Evolutionary conservation across 1,284 basidiomycete genomes (phyloP).

Genomic region (Tylopilus orsonianus): DNA sequence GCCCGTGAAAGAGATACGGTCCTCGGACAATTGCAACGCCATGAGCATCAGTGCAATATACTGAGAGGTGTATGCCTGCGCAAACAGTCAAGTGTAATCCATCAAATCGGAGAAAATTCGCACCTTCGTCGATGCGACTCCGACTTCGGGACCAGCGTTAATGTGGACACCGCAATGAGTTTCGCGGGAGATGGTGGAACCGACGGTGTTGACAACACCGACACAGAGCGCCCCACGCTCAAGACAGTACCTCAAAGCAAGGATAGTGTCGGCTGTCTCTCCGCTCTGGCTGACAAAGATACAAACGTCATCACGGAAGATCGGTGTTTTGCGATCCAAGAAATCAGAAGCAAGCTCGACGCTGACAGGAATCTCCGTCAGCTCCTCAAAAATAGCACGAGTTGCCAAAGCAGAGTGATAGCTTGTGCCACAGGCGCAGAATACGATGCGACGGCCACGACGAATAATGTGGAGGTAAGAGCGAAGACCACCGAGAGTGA

Average conservation of each 20-base stretch:
- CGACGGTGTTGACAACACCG: slow-evolving; percentile 98
- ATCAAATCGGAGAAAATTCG: slow-evolving; percentile 10
- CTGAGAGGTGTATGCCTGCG: slow-evolving; percentile 95
- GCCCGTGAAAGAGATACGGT: slow-evolving; percentile 89
- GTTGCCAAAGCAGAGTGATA: slow-evolving; percentile 98
- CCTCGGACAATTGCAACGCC: slow-evolving; percentile 95
- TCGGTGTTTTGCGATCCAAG: slow-evolving; percentile 97
- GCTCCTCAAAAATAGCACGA: slow-evolving; percentile 98
- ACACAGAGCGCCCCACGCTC: slow-evolving; percentile 95
- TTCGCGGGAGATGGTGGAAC: slow-evolving; percentile 96
- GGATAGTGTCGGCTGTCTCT: slow-evolving; percentile 98
- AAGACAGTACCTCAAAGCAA: slow-evolving; percentile 94
- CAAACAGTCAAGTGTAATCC: background rate
- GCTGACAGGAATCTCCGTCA: slow-evolving; percentile 98
- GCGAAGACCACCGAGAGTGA: slow-evolving; percentile 94
- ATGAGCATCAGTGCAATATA: slow-evolving; percentile 99
- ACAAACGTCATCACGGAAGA: slow-evolving; percentile 98
- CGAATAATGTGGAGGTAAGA: slow-evolving; percentile 96
- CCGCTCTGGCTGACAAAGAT: slow-evolving; percentile 98
- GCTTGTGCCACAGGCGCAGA: slow-evolving; percentile 96
- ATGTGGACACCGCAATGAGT: slow-evolving; percentile 99
- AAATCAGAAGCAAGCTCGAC: slow-evolving; percentile 99
- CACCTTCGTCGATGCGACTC: slow-evolving; percentile 99
- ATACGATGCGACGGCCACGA: slow-evolving; percentile 92
- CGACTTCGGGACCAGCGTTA: slow-evolving; percentile 99